A percentile compares a stretch with the other conserved stretches of the same genome.
These are phyloP conservation scores for Tricholoma sp. DNA, from an alignment of 768 basidiomycete species.

Conservation along the genomic window DNA sequence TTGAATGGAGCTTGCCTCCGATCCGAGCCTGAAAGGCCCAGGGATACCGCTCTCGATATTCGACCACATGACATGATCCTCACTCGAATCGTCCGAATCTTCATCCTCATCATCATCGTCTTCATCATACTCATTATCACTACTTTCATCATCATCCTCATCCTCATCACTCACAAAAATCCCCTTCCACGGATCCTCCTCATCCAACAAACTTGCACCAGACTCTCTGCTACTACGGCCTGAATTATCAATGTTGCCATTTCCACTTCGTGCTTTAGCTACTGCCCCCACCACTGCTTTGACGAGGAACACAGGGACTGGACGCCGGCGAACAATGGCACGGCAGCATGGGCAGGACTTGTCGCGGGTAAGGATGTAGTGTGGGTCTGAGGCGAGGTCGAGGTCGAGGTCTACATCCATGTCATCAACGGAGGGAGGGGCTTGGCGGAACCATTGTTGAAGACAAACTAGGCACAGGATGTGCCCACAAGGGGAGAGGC, in stretches of 20 bases:
- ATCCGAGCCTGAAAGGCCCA: constrained; percentile 1
- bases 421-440: constrained; percentile 42
- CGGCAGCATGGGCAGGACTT: constrained; percentile 77
- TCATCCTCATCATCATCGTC: constrained; percentile 37
- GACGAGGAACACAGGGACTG: constrained; percentile 65
- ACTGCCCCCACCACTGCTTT: constrained; percentile 53
- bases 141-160: constrained; percentile 21
- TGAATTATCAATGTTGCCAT: neutral
- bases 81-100: constrained; percentile 16
- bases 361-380: constrained; percentile 48
- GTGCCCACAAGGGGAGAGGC: constrained; percentile 73
- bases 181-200: constrained; percentile 66
- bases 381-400: constrained; percentile 29
- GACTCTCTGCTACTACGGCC: neutral
- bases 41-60: constrained; percentile 5
- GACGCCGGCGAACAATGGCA: constrained; percentile 47
- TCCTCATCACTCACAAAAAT: constrained; percentile 40
- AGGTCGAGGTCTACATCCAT: constrained; percentile 32
- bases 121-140: constrained; percentile 22
- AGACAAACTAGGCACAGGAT: constrained; percentile 69
- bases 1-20: constrained; percentile 4
- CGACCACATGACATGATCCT: constrained; percentile 25
- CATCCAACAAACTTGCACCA: constrained; percentile 21
- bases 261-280: constrained; percentile 25
- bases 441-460: constrained; percentile 73